Evolutionary conservation across 1,284 basidiomycete species (phyloP).

Genomic region (Xerocomus nothofagi): DNA sequence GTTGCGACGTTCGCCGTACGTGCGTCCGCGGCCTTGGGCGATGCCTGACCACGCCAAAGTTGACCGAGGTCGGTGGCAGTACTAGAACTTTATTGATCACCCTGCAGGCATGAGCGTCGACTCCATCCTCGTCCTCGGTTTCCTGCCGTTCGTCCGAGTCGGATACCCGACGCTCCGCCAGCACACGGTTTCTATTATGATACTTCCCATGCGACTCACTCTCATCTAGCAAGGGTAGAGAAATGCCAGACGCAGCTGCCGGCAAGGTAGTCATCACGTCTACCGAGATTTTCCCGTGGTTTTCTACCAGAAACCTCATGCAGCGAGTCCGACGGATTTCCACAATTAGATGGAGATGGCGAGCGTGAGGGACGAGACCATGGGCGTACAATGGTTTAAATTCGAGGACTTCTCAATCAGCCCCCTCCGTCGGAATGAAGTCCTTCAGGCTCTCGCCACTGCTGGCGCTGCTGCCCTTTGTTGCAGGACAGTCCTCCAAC

Average conservation of each 20-base stretch:
- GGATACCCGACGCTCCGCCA: slow-evolving; percentile 4
- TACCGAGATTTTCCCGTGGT: slow-evolving; percentile 1
- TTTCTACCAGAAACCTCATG: not conserved
- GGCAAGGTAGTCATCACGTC: not conserved
- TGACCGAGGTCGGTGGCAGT: not conserved
- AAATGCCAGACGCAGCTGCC: no score
- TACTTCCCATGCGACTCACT: no score
- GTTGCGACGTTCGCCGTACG: no score
- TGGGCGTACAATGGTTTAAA: not conserved
- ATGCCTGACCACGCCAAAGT: no score
- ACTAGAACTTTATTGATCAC: no score
- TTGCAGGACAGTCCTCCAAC: not conserved
- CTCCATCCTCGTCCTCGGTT: no score
- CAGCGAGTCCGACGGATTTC: not conserved
- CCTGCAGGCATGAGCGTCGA: no score
- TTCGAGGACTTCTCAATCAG: not conserved
- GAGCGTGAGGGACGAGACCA: not conserved
- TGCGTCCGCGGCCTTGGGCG: no score
- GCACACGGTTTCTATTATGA: not conserved
- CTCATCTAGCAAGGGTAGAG: no score
- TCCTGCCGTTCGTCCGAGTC: not conserved
- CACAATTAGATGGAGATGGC: not conserved
- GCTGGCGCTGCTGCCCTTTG: slow-evolving; percentile 2
- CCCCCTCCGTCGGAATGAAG: not conserved
- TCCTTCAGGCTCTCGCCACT: not conserved